Evolutionary conservation across 1,284 basidiomycete species (phyloP), one percentile per base, ranked within the genome.

Genomic region (Sporisorium sorghi): DNA sequence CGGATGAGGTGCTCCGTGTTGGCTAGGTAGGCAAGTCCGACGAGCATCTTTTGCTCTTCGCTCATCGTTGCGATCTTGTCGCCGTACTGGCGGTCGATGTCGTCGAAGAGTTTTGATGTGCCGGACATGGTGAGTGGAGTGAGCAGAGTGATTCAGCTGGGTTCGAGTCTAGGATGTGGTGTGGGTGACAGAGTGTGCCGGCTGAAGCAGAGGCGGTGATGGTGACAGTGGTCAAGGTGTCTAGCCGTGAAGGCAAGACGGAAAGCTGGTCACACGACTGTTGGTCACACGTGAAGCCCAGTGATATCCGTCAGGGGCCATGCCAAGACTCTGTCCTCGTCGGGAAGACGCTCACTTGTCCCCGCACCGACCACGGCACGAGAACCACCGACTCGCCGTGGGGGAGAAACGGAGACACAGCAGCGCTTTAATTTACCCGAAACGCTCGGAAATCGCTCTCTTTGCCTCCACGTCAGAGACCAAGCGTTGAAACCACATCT

Each of bases 21-120:
- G 56, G 73, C 73, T 6, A 71, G 55, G 46, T 75, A 75, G 12
- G 73, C 63, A 2, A 75, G 56, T 1, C 73, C 73, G 7, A 75
- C 64, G 21, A 75, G 68, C 66, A 72, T 71, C 57, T 75, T 75
- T 21, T 24, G 24, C 43, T 73, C 71, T 14, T 73, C 61, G 37
- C 39, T 28, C 71, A 73, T 73, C 19, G 49, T 35, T 3, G 8
- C 3, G 28, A 61, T 19, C 33, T 46, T 21, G 19, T 54, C 53
- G 50, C 44, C 65, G 23, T 73, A 73, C 17, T 58, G 28, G 12
- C 26, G 39, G 35, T 73, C 71, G 49, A 73, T 68, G 32, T 35
- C 50, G 12, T 54, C 50, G 26, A 60, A 73, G 1, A 73, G 54
- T 33, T 73, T 68, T 14, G 71, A 70, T 21, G 72, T 74, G 54